A percentile compares a stretch with the other conserved stretches of the same genome.
Conservation (phyloP, 78 protist species). For the Cavenderia fasciculata region DNA sequence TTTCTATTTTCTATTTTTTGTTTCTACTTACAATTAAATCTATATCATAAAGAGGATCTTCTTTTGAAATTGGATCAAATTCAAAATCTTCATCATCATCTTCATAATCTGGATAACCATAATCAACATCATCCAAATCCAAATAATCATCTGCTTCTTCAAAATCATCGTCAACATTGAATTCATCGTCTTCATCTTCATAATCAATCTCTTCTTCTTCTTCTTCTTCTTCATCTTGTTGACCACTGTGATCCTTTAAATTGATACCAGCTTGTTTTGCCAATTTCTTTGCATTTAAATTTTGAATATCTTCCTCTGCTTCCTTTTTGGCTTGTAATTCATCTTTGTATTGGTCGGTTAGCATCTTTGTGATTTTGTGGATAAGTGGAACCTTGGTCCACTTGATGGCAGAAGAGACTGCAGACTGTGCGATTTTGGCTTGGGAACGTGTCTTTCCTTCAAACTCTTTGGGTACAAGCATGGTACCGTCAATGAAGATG, state of each 20-base stretch:
- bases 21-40: not conserved
- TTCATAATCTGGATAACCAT: not conserved
- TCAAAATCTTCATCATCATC: not conserved
- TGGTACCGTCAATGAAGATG: constrained; percentile 9
- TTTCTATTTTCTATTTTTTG: no score
- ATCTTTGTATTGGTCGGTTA: not conserved
- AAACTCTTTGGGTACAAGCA: not conserved
- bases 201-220: constrained; percentile 28
- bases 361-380: not conserved
- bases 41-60: constrained; percentile 39
- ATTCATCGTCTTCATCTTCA: constrained; percentile 15
- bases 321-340: constrained; percentile 7
- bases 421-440: not conserved
- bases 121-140: not conserved
- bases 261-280: not conserved
- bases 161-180: constrained; percentile 3
- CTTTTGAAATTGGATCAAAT: constrained; percentile 15
- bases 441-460: not conserved
- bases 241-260: not conserved
- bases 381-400: constrained; percentile 26
- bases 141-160: not conserved
- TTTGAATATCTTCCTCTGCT: not conserved
- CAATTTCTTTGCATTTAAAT: not conserved
- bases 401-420: not conserved
- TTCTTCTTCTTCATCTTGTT: not conserved